Percentiles rank a stretch among this genome's conserved stretches.
phyloP scores from a whole-genome alignment of 371 early-diverging fungal species.

The Mucor indicus region DNA sequence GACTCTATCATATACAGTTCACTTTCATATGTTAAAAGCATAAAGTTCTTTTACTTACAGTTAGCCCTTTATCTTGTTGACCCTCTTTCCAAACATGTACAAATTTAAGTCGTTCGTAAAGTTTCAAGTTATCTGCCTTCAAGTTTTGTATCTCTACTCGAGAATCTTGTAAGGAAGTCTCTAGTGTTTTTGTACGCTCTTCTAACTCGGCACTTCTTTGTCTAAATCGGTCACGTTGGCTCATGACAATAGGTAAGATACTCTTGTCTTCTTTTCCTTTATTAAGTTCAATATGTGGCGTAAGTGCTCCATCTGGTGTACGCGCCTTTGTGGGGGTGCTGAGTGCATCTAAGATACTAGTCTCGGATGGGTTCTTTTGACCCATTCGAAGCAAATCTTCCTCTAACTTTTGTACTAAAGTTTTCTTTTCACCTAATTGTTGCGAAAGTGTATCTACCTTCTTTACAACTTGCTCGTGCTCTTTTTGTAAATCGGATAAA shows the following conservation, averaged over 20 bases:
- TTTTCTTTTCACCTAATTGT: conserved; percentile 43
- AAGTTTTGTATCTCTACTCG: conserved; percentile 62
- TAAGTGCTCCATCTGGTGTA: conserved; percentile 18
- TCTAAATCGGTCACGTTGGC: conserved; percentile 87
- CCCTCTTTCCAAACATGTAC: conserved; percentile 55
- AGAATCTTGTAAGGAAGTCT: conserved; percentile 63
- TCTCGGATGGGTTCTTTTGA: conserved; percentile 10
- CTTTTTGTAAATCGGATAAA: conserved; percentile 33
- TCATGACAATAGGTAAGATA: conserved; percentile 82
- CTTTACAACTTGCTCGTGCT: conserved; percentile 27
- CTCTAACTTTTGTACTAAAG: conserved; percentile 65
- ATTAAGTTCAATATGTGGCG: conserved; percentile 9
- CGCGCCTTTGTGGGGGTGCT: conserved; percentile 12
- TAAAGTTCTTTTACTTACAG: conserved; percentile 14
- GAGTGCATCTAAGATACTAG: conserved; percentile 10
- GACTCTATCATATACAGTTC: conserved; percentile 6
- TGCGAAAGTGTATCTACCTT: conserved; percentile 27
- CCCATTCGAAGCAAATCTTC: conserved; percentile 67
- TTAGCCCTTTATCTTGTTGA: conserved; percentile 19
- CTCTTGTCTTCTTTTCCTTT: conserved; percentile 43
- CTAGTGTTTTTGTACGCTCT: conserved; percentile 60
- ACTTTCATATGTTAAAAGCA: neutral
- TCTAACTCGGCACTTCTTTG: conserved; percentile 83
- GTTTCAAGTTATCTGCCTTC: conserved; percentile 78
- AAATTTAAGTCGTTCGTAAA: conserved; percentile 84